Evolutionary conservation across 805 yeast genomes (phyloP).

Genomic region (Teunomyces funiuensis): DNA sequence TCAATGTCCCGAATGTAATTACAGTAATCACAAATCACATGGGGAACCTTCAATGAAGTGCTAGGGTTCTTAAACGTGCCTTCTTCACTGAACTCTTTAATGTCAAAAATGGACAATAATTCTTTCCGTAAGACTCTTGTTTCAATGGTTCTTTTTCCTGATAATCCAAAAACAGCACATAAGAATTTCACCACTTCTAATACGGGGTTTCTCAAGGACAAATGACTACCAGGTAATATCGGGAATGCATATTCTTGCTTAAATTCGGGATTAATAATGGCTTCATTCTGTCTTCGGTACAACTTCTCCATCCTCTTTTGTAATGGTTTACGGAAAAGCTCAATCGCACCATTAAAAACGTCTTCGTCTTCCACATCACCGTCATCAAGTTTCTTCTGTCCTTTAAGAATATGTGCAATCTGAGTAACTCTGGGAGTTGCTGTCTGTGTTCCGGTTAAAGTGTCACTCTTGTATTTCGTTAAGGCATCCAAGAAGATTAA

Average conservation of each 20-base stretch:
- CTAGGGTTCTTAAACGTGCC: slow-evolving; percentile 77
- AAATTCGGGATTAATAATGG: slow-evolving; percentile 63
- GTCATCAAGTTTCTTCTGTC: slow-evolving; percentile 36
- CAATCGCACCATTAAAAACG: slow-evolving; percentile 48
- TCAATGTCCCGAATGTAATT: slow-evolving; percentile 73
- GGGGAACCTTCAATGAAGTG: slow-evolving; percentile 61
- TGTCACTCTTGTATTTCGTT: slow-evolving; percentile 51
- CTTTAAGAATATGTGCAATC: slow-evolving; percentile 52
- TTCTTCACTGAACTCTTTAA: slow-evolving; percentile 79
- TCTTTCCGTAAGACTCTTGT: slow-evolving; percentile 74
- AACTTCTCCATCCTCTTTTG: slow-evolving; percentile 65
- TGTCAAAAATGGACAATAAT: slow-evolving; percentile 68
- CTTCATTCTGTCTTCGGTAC: slow-evolving; percentile 68
- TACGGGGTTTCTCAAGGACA: slow-evolving; percentile 63
- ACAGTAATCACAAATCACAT: slow-evolving; percentile 79
- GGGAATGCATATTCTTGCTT: slow-evolving; percentile 73
- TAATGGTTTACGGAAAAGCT: slow-evolving; percentile 61
- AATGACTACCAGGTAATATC: slow-evolving; percentile 68
- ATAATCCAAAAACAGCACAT: slow-evolving; percentile 69
- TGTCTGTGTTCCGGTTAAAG: slow-evolving; percentile 34
- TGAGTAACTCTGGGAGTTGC: slow-evolving; percentile 69
- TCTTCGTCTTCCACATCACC: slow-evolving; percentile 36
- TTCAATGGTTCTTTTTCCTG: slow-evolving; percentile 64
- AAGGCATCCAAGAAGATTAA: slow-evolving; percentile 71
- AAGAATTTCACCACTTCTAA: slow-evolving; percentile 76